Base-by-base conservation (phyloP, 768 basidiomycete species). In the Amanita brunnescens region DNA sequence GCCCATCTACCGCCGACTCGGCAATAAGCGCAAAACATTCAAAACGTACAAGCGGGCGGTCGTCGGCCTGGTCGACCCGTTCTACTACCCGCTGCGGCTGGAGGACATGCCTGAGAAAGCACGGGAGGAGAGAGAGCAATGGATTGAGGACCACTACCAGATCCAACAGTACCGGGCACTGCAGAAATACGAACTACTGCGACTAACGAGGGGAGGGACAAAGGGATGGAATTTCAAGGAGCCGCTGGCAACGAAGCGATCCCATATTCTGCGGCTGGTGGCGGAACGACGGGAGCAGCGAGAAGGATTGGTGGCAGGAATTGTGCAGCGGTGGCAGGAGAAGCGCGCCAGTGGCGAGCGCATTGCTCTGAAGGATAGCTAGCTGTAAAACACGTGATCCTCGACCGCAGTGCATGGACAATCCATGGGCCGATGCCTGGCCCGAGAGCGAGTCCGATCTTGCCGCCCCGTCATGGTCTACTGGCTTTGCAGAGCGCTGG, bases 41-140 rank as follows among this genome's bases (percentile, higher is more conserved):
- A 75, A 74, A 57, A 84, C 83, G 18, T 94, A 91, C 72, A 97
- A 97, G 64, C 85, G 90, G 32, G 91, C 91, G 2, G 83, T 95
- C 32, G 91, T 97, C 18, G 93, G 93, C 24, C 76, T 97, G 51
- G 80, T 85, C 21, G 85, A 94, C 56, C 93, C 93, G 1, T 97
- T 97, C 74, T 91, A 94, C 71, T 95, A 92, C 63, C 93, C 93
- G 0, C 79, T 78, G 49, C 79, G 85, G 41, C 53, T 83, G 54
- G 89, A 87, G 60, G 91, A 91, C 64, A 87, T 95, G 85, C 57
- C 70, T 10, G 61, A 58, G n/a, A 66, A 73, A 44, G 76, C 82
- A 54, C 73, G 78, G 54, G 64, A 68, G 58, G 69, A 72, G 56
- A 73, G 83, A 21, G 73, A 81, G 66, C 70, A 78, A 39, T 81